A percentile compares a stretch with the other conserved stretches of the same genome.
Evolutionary conservation across 495 filamentous ascomycete genomes (phyloP).

Genomic region (Hypomontagnella submonticulosa): DNA sequence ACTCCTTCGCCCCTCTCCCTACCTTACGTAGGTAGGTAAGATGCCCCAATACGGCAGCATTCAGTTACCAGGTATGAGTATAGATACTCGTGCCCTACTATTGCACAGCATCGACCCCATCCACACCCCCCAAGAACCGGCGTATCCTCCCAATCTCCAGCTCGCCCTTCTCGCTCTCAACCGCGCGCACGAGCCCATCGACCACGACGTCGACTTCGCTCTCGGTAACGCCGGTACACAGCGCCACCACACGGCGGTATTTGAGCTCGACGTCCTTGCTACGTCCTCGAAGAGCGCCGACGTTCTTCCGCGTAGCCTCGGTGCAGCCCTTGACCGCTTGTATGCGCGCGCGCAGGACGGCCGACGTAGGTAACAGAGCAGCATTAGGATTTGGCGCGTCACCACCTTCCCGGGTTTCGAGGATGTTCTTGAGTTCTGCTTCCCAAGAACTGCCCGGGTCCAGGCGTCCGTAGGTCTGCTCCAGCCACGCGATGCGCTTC

Average conservation of each 20-base stretch:
- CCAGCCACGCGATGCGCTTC: constrained; percentile 50
- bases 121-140: constrained; percentile 78
- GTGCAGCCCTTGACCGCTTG: constrained; percentile 64
- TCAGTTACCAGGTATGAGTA: too few relatives aligned
- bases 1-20: too few relatives aligned
- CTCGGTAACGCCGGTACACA: constrained; percentile 75
- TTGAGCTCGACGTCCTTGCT: constrained; percentile 74
- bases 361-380: constrained; percentile 49
- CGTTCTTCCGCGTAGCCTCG: constrained; percentile 67
- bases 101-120: constrained; percentile 67
- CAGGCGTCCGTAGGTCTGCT: constrained; percentile 51
- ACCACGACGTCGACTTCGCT: constrained; percentile 71
- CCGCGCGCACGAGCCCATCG: constrained; percentile 70
- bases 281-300: constrained; percentile 65
- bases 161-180: constrained; percentile 77
- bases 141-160: constrained; percentile 75
- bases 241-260: constrained; percentile 74
- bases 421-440: constrained; percentile 47
- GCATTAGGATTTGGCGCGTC: constrained; percentile 34
- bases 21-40: too few relatives aligned
- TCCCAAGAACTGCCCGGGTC: constrained; percentile 54
- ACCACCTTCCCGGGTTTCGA: constrained; percentile 32
- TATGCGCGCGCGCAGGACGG: constrained; percentile 57
- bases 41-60: too few relatives aligned
- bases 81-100: constrained; percentile 30